Evolutionary conservation across 1,284 basidiomycete species (phyloP).

Genomic region (Mycosarcoma mackinlayi): DNA sequence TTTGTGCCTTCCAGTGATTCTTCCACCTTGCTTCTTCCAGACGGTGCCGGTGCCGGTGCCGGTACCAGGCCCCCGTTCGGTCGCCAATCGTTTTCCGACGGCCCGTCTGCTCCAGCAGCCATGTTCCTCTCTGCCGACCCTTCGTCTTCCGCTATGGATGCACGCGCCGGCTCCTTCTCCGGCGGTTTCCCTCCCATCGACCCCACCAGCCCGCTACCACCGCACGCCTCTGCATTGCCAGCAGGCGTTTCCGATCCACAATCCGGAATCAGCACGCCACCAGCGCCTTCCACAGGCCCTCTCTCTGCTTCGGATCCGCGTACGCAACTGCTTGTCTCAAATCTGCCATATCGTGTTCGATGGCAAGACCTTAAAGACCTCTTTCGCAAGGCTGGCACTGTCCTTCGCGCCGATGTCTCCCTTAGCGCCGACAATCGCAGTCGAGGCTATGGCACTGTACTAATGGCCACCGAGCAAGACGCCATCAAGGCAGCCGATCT

Average conservation of each 20-base stretch:
- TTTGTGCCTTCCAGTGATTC: constrained; percentile 7
- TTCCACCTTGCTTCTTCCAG: constrained; percentile 5
- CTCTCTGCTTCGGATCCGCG: constrained; percentile 76
- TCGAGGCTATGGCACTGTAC: constrained; percentile 62
- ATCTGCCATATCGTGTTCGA: constrained; percentile 68
- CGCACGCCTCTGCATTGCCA: neutral
- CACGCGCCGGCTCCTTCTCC: constrained; percentile 30
- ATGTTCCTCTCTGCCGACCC: constrained; percentile 16
- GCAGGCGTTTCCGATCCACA: constrained; percentile 2
- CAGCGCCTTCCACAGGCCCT: constrained; percentile 45
- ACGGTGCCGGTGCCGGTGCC: constrained; percentile 1
- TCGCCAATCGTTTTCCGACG: constrained; percentile 53
- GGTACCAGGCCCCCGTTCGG: constrained; percentile 35
- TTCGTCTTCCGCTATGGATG: constrained; percentile 12
- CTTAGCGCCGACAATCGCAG: constrained; percentile 66
- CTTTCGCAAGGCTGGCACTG: constrained; percentile 69
- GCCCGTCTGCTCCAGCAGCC: constrained; percentile 16
- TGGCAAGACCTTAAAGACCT: constrained; percentile 70
- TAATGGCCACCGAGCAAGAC: constrained; percentile 67
- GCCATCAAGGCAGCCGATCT: constrained; percentile 68
- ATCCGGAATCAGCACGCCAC: constrained; percentile 1
- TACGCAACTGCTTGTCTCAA: constrained; percentile 74
- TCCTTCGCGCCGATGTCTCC: constrained; percentile 69
- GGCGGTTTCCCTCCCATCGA: constrained; percentile 10
- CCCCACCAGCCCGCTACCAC: constrained; percentile 5